A percentile compares a stretch with the other conserved stretches of the same genome.
These are phyloP conservation scores for Hamamelis virginiana DNA, from an alignment of 164 flowering plant species.

Conservation along the genomic window DNA sequence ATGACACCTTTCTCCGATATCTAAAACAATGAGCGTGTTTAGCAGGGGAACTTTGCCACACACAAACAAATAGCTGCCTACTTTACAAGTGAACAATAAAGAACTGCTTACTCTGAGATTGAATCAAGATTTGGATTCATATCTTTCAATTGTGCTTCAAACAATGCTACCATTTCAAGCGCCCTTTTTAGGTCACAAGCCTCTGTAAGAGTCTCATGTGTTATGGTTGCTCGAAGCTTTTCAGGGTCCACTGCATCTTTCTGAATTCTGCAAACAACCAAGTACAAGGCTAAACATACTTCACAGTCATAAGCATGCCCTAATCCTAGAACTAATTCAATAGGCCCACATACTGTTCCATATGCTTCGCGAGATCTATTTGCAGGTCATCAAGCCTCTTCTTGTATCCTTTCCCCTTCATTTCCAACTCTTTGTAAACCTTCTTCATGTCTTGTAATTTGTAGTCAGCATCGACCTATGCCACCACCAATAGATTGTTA, in stretches of 20 bases:
- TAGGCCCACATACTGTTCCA: conserved; percentile 76
- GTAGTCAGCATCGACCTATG: conserved; percentile 85
- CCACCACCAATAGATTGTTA: conserved; percentile 2
- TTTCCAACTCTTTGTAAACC: conserved; percentile 68
- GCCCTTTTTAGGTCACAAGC: conserved; percentile 62
- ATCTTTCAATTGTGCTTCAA: conserved; percentile 92
- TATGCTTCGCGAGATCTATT: conserved; percentile 50
- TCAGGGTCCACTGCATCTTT: conserved; percentile 86
- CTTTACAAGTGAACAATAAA: neutral
- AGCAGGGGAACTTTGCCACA: neutral
- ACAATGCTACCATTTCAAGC: conserved; percentile 77
- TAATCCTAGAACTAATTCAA: neutral
- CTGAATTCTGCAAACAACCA: conserved; percentile 58
- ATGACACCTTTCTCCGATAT: conserved; percentile 65
- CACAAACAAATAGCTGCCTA: neutral
- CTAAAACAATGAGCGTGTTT: conserved; percentile 27
- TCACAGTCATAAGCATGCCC: neutral
- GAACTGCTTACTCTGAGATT: conserved; percentile 70
- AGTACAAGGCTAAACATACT: conserved; percentile 1
- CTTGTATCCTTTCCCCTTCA: conserved; percentile 68
- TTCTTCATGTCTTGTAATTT: conserved; percentile 88
- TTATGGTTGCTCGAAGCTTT: conserved; percentile 67
- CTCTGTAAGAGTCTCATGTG: conserved; percentile 45
- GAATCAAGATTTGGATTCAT: conserved; percentile 99
- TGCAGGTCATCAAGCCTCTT: conserved; percentile 77